phyloP scores from a whole-genome alignment of 1,284 basidiomycete species.

The Papiliotrema terrestris region DNA sequence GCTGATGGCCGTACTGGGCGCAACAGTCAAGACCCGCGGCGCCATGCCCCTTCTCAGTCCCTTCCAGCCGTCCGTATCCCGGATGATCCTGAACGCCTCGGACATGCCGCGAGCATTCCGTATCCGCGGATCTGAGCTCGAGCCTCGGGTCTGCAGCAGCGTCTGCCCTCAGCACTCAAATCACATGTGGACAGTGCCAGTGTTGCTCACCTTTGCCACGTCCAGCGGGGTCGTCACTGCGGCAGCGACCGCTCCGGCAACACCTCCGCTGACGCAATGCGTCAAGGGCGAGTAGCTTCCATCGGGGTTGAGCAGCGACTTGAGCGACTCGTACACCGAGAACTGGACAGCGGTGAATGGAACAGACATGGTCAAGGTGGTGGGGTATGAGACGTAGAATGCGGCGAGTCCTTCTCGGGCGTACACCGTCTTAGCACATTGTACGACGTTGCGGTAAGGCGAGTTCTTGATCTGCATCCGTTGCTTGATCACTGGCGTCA shows the following conservation, averaged over 20 bases:
- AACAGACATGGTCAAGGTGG: conserved; percentile 92
- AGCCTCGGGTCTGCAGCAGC: conserved; percentile 83
- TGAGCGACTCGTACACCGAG: conserved; percentile 92
- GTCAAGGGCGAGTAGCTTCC: conserved; percentile 85
- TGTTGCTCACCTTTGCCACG: conserved; percentile 71
- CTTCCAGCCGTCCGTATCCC: conserved; percentile 73
- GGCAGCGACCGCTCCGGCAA: conserved; percentile 90
- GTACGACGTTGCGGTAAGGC: conserved; percentile 75
- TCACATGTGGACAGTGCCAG: not conserved
- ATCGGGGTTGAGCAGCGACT: conserved; percentile 78
- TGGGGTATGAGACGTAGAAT: conserved; percentile 98
- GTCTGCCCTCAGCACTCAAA: conserved; percentile 27
- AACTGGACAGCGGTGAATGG: conserved; percentile 99
- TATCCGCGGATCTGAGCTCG: conserved; percentile 75
- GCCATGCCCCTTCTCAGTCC: conserved; percentile 86
- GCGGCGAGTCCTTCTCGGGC: conserved; percentile 79
- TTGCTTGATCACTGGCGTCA: conserved; percentile 85
- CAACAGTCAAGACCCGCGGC: conserved; percentile 89
- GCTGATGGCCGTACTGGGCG: conserved; percentile 95
- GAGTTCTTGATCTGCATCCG: conserved; percentile 97
- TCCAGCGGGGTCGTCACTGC: conserved; percentile 95
- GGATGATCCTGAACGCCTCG: conserved; percentile 87
- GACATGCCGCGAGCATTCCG: conserved; percentile 77
- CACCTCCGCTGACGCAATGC: conserved; percentile 85
- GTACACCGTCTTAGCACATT: conserved; percentile 78